A percentile compares a stretch with the other conserved stretches of the same genome.
These are phyloP conservation scores for Leccinum disarticulatum DNA, from an alignment of 768 basidiomycete genomes.

Conservation along the genomic window DNA sequence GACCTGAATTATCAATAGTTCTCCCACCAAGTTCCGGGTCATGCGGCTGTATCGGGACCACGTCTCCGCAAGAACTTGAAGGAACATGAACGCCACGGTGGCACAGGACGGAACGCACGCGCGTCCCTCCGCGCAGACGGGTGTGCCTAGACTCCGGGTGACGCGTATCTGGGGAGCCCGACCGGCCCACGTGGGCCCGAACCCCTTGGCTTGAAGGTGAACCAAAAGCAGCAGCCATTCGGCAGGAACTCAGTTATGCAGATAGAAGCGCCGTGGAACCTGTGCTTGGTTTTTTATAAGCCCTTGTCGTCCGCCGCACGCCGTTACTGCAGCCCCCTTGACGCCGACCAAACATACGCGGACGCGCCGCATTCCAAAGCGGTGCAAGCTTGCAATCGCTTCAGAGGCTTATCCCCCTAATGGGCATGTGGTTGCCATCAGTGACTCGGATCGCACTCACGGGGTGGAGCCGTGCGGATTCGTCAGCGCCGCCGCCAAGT, in stretches of 20 bases:
- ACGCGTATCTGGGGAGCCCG: neutral
- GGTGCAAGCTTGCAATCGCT: neutral
- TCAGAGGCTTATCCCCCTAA: neutral
- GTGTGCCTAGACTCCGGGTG: neutral
- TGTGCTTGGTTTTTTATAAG: neutral
- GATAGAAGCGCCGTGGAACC: neutral
- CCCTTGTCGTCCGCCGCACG: neutral
- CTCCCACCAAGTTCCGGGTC: neutral
- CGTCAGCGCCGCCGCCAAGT: neutral
- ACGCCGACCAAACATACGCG: neutral
- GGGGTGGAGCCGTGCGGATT: neutral
- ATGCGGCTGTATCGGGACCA: neutral
- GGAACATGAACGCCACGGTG: neutral
- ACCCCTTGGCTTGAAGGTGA: neutral
- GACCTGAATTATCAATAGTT: neutral
- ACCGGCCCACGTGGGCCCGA: neutral
- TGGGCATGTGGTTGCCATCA: conserved; percentile 1
- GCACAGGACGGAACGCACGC: neutral
- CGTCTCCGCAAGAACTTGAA: neutral
- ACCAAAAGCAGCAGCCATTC: neutral
- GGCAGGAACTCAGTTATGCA: conserved; percentile 1
- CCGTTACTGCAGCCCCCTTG: neutral
- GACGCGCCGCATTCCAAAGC: neutral
- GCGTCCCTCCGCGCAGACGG: neutral
- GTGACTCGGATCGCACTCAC: neutral